phyloP scores from a whole-genome alignment of 1,139 yeast species.

The Geotrichum citri-aurantii region DNA sequence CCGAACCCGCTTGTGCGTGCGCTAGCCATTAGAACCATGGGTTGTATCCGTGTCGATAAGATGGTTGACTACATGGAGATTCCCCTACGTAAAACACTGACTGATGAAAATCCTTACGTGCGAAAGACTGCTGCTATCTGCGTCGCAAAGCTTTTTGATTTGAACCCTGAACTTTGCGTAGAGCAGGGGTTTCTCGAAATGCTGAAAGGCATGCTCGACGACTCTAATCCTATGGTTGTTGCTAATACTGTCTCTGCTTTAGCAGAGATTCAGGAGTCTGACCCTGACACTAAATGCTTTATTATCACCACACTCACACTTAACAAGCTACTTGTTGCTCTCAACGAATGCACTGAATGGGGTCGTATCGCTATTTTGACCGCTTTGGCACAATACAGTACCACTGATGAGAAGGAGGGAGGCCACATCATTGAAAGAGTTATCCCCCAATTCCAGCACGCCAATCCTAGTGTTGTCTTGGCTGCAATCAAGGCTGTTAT shows the following conservation, averaged over 20 bases:
- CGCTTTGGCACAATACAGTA: constrained; percentile 64
- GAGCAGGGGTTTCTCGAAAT: constrained; percentile 81
- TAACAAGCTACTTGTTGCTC: constrained; percentile 66
- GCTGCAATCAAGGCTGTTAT: constrained; percentile 79
- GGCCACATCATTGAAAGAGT: constrained; percentile 85
- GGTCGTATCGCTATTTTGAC: constrained; percentile 87
- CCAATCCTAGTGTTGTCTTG: constrained; percentile 90
- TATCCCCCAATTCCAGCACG: constrained; percentile 95
- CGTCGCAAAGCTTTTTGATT: constrained; percentile 89
- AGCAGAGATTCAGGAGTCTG: constrained; percentile 71
- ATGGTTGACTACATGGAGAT: constrained; percentile 93
- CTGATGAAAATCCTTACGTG: constrained; percentile 94
- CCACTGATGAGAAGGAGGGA: constrained; percentile 60
- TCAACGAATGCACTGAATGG: constrained; percentile 99
- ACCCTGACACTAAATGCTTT: constrained; percentile 48
- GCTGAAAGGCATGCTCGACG: constrained; percentile 66
- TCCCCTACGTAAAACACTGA: constrained; percentile 77
- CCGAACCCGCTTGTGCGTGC: constrained; percentile 96
- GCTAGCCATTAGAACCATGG: constrained; percentile 96
- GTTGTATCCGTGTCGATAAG: constrained; percentile 91
- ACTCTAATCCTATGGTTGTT: constrained; percentile 87
- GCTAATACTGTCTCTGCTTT: constrained; percentile 89
- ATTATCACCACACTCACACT: constrained; percentile 44
- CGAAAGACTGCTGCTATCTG: constrained; percentile 97
- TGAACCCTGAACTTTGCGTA: constrained; percentile 71